These are phyloP conservation scores for Jamesozyma gamospora DNA, from an alignment of 805 yeast genomes.

Conservation along the genomic window DNA sequence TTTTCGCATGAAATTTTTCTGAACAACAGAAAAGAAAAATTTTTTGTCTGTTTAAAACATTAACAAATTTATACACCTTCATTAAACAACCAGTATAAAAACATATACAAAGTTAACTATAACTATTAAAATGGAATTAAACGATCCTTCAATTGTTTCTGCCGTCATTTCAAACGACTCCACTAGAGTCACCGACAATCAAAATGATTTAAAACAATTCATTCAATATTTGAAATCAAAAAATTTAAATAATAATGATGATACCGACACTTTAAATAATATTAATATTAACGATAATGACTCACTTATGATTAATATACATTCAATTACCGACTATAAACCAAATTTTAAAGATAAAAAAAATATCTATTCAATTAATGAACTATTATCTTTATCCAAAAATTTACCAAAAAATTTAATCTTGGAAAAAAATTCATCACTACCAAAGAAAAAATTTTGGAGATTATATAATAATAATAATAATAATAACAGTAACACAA, in stretches of 20 bases:
- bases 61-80: too few relatives aligned
- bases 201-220: constrained; percentile 3
- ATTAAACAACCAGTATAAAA: too few relatives aligned
- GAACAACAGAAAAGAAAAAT: too few relatives aligned
- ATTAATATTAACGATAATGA: neutral
- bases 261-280: neutral
- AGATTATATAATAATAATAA: constrained; percentile 29
- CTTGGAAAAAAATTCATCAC: constrained; percentile 24
- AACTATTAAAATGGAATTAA: constrained; percentile 11
- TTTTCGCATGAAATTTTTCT: too few relatives aligned
- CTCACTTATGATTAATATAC: constrained; percentile 1
- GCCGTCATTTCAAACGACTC: constrained; percentile 3
- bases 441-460: constrained; percentile 45
- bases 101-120: too few relatives aligned
- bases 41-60: too few relatives aligned
- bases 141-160: constrained; percentile 16
- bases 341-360: constrained; percentile 9
- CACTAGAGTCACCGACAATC: neutral
- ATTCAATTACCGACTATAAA: constrained; percentile 16
- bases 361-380: constrained; percentile 23
- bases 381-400: constrained; percentile 13
- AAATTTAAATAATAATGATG: neutral
- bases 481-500: constrained; percentile 5
- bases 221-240: constrained; percentile 1
- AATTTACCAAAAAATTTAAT: constrained; percentile 26